Evolutionary conservation across 2,329 filamentous ascomycete species (phyloP), one percentile per base, ranked within the genome.

Genomic region (Xylariales sp.): DNA sequence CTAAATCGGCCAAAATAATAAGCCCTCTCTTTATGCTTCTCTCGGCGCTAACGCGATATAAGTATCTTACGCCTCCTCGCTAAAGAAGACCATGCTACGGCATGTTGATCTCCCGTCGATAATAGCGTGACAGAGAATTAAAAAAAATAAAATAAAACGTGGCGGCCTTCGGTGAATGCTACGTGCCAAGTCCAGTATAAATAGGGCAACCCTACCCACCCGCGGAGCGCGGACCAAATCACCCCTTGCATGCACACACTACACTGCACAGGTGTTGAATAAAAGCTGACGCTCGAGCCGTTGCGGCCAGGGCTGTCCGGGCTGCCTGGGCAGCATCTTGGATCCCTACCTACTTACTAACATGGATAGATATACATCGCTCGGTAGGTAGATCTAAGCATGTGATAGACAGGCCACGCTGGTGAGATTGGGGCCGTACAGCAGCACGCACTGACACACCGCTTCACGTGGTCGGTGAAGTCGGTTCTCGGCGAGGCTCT

Each of bases 171-270:
- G 41, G 30, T 46, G 36, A 61, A 65, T 65, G 50, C 57, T 50
- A 65, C 63, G 52, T 65, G 57, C 63, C 63, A 56, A 65, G 50
- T 55, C 52, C 14, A 43, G 56, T 41, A 43, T 63, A 56, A 30
- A 10, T 39, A 16, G 23, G 18, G 46, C 46, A 53, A 53, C 39
- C 45, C 34, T 58, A 59, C 43, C 62, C 54, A 59, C 48, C 23
- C 39, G 55, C 55, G 55, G 62, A 59, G 55, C 57, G 57, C 56
- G 63, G 52, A 56, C 41, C 32, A 60, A 55, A 28, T 28, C 43
- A 28, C 48, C 43, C 30, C 43, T 50, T 30, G 23, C 49, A 46
- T 46, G 23, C 12, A 41, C 8, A 41, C 36, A 46, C 43, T 18
- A 23, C 6, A 8, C 5, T 23, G 23, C 23, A 46, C 23, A 18